Evolutionary conservation across 495 filamentous ascomycete genomes (phyloP), one percentile per base, ranked within the genome.

Genomic region (Aspergillus biplanus): DNA sequence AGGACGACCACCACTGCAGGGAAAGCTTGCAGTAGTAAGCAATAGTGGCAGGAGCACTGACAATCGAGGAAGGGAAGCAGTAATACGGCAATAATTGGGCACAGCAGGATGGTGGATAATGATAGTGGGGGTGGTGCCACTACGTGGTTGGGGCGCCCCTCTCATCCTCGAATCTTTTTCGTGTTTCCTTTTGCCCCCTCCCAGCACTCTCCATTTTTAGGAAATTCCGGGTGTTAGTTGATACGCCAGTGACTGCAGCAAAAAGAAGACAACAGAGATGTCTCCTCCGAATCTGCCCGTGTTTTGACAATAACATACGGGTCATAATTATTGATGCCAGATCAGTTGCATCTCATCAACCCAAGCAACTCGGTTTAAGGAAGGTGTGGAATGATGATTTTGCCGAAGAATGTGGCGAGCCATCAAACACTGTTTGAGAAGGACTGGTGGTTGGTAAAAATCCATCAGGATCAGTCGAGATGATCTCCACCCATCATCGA

Each of bases 41-140:
- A 61, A 61, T 58, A 60, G 63, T 34, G 59, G 54, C 57, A 44
- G 63, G 56, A 56, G 52, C 37, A 47, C 53, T 48, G 56, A 56
- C 44, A 52, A 39, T 37, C 61, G 42, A 57, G 65, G 62, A 52
- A 53, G 53, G 34, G 18, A 63, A 49, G 21, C 21, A 52, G 58
- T 58, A 62, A 52, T 33, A 58, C 46, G 58, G 44, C 49, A 46
- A 56, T 46, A 60, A 65, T 64, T 66, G 61, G 64, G 62, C 64
- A 44, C 44, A 39, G 32, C 32, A 39, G 54, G 55, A 61, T 47
- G 42, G 60, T 62, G 39, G 47, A 52, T 61, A 53, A 44, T 52
- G 46, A 18, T 66, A 59, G 68, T 68, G 61, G 63, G 68, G 67
- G 61, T 64, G 61, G 64, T 68, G 64, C 65, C 63, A 68, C 63